Percentiles rank a stretch among this genome's conserved stretches.
Evolutionary conservation across 495 filamentous ascomycete species (phyloP).

Genomic region (Talaromyces stipitatus): DNA sequence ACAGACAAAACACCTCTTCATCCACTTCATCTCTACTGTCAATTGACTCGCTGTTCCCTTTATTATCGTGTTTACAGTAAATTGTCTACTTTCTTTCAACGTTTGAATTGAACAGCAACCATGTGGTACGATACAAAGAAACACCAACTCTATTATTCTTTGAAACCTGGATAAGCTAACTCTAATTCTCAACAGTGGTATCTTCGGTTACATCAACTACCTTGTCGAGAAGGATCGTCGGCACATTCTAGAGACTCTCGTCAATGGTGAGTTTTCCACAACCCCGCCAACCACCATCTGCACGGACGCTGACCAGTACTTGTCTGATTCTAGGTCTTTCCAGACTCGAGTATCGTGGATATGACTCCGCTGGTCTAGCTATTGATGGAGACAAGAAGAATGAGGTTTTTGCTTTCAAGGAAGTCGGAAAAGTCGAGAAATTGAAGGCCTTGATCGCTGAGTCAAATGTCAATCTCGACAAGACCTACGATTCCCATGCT

Average conservation of each 20-base stretch:
- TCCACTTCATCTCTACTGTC: neutral
- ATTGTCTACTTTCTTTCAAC: neutral
- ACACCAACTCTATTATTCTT: neutral
- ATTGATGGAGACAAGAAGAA: slow-evolving; percentile 98
- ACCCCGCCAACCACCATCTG: slow-evolving; percentile 4
- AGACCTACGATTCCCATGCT: slow-evolving; percentile 93
- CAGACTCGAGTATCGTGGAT: slow-evolving; percentile 90
- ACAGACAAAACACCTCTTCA: neutral
- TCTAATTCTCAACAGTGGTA: slow-evolving; percentile 63
- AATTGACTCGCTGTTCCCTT: neutral
- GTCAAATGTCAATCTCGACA: slow-evolving; percentile 72
- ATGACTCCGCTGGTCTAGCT: slow-evolving; percentile 93
- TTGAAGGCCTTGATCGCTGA: slow-evolving; percentile 87
- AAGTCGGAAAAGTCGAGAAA: slow-evolving; percentile 97
- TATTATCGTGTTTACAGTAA: neutral
- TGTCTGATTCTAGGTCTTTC: slow-evolving; percentile 53
- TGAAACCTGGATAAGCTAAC: neutral
- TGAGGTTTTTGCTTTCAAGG: slow-evolving; percentile 94
- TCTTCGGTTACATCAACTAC: slow-evolving; percentile 95
- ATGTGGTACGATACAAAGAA: slow-evolving; percentile 1
- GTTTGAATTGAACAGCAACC: neutral
- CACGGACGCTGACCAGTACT: neutral
- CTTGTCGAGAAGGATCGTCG: slow-evolving; percentile 91
- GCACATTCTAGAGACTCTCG: slow-evolving; percentile 88
- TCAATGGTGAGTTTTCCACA: slow-evolving; percentile 64